Evolutionary conservation across 75 land plant genomes (phyloP).

Genomic region (Azolla pinnata): DNA sequence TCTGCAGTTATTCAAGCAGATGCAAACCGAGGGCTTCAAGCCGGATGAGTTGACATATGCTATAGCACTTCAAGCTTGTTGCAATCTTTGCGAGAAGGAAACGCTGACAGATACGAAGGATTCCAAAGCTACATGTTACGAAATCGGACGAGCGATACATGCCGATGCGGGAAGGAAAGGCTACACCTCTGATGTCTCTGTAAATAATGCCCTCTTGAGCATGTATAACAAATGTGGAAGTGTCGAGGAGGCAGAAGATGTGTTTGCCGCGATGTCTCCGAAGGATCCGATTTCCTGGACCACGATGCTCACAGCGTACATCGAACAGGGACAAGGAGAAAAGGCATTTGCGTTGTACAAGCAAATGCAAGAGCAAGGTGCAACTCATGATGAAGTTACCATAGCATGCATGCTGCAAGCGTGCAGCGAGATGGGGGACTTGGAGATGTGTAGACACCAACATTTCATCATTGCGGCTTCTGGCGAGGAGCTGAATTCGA

Average conservation of each 20-base stretch:
- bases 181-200: background rate
- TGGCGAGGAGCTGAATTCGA: background rate
- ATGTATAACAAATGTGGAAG: slow-evolving; percentile 16
- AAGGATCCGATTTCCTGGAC: slow-evolving; percentile 9
- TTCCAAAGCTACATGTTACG: background rate
- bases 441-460: background rate
- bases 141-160: slow-evolving; percentile 20
- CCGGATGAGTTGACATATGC: slow-evolving; percentile 11
- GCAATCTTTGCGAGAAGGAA: background rate
- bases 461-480: background rate
- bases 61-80: slow-evolving; percentile 11
- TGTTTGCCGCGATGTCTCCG: slow-evolving; percentile 3
- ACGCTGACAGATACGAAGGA: background rate
- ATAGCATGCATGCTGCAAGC: slow-evolving; percentile 5
- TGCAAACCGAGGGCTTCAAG: slow-evolving; percentile 2
- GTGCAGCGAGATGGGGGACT: background rate
- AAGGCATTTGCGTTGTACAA: slow-evolving; percentile 1
- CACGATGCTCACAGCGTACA: slow-evolving; percentile 3
- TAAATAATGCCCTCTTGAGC: slow-evolving; percentile 6
- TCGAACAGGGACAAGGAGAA: slow-evolving; percentile 4
- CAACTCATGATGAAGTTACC: slow-evolving; percentile 4
- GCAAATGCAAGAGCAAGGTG: slow-evolving; percentile 12
- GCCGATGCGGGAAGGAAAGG: slow-evolving; percentile 19
- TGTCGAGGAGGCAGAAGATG: slow-evolving; percentile 1
- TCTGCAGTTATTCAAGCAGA: slow-evolving; percentile 10